Evolutionary conservation across 805 yeast species (phyloP).

Genomic region (Ogataea kodamae): DNA sequence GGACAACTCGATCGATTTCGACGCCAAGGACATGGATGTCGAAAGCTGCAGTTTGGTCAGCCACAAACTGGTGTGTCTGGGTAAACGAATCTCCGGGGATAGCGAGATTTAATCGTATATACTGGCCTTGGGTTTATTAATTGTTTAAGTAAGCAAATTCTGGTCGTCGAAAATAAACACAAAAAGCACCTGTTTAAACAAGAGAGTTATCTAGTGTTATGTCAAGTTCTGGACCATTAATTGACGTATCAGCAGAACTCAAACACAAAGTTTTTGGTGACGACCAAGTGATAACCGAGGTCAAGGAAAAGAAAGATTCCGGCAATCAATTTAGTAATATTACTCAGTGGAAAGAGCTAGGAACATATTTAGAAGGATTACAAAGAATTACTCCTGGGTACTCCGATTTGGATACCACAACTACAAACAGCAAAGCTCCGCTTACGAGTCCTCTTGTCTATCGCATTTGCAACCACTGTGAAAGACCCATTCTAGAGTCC

Average conservation of each 20-base stretch:
- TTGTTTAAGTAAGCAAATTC: conserved; percentile 1
- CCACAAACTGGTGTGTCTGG: conserved; percentile 28
- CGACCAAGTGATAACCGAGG: conserved; percentile 10
- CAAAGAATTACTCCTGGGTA: conserved; percentile 18
- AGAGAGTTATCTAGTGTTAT: conserved; percentile 6
- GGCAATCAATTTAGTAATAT: conserved; percentile 19
- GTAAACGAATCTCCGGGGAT: conserved; percentile 31
- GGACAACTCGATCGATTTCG: conserved; percentile 17
- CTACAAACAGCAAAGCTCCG: conserved; percentile 30
- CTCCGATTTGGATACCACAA: conserved; percentile 8
- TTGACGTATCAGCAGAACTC: conserved; percentile 10
- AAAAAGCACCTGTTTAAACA: conserved; percentile 1
- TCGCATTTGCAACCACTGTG: conserved; percentile 46
- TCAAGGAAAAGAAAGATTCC: conserved; percentile 6
- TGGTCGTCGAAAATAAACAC: conserved; percentile 4
- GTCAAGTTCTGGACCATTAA: conserved; percentile 10
- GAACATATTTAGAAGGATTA: conserved; percentile 32
- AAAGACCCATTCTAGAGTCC: conserved; percentile 40
- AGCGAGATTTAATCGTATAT: not conserved
- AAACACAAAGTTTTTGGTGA: conserved; percentile 11
- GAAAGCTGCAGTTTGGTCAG: conserved; percentile 31
- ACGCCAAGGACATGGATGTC: conserved; percentile 25
- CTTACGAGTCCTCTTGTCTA: conserved; percentile 39
- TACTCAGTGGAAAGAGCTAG: conserved; percentile 36
- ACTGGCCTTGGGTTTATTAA: too few relatives aligned